Percentiles rank a stretch among this genome's conserved stretches.
Evolutionary conservation across 192 early-diverging fungal genomes (phyloP).

Genomic region (Funneliformis geosporum): DNA sequence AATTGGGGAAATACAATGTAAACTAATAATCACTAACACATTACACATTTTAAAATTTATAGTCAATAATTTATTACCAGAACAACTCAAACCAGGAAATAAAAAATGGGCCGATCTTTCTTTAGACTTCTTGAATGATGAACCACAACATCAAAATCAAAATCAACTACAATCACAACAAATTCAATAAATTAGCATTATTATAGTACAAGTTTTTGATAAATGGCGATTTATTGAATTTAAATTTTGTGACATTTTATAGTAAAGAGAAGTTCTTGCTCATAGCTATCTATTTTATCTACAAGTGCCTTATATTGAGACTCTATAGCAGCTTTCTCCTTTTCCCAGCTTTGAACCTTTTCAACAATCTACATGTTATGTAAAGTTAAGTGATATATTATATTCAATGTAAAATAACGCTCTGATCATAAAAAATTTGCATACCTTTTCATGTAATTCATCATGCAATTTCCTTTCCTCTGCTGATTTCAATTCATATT

Average conservation of each 20-base stretch:
- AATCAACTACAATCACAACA: background rate
- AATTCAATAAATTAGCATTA: background rate
- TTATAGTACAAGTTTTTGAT: no score
- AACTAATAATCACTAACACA: no score
- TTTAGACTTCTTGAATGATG: background rate
- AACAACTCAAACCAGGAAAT: background rate
- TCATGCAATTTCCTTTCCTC: background rate
- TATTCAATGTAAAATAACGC: background rate
- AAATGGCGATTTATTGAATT: no score
- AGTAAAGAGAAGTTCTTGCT: constrained; percentile 2
- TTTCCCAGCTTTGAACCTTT: constrained; percentile 1
- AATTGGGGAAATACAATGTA: no score
- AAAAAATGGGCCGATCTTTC: background rate
- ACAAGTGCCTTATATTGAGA: constrained; percentile 3
- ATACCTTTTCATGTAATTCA: constrained; percentile 2
- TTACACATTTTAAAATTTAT: background rate
- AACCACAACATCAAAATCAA: constrained; percentile 3
- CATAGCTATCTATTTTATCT: constrained; percentile 17
- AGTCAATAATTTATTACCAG: background rate
- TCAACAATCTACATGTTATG: background rate
- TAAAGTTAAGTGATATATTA: background rate
- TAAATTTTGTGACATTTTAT: background rate
- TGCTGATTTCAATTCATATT: constrained; percentile 16
- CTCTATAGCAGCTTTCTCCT: background rate
- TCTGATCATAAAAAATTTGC: background rate